Base-by-base conservation (phyloP, 1,284 basidiomycete species). In the Naganishia albida region DNA sequence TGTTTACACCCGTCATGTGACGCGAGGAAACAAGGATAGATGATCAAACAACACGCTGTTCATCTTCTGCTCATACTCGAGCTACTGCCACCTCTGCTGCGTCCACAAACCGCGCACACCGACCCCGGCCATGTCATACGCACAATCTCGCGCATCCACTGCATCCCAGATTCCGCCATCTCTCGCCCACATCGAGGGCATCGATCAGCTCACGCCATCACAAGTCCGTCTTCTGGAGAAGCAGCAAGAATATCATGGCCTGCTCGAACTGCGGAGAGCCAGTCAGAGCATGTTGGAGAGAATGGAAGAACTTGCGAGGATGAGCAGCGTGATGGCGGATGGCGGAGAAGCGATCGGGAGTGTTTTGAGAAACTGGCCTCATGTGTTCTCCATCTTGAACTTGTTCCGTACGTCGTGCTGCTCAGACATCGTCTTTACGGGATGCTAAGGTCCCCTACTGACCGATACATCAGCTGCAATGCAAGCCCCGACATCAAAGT, bases 241-340 rank as follows among this genome's bases (percentile, higher is more conserved):
- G 65, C 78, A 80, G 67, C 77, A 78, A 62, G 78, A 80, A 65
- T 71, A 80, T 67, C 74, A 76, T 6, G 74, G 73, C 7, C 68
- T 80, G 8, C 74, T 77, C 65, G 77, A 77, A 42, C 67, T 80
- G 44, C 67, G 69, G 42, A 75, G 77, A 62, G 75, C 75, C 13
- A 75, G 73, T 39, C 73, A 67, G 28, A 67, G 70, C 7, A 69
- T 79, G 57, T 63, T 80, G 34, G 63, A 57, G 63, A 67, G 73
- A 30, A 74, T 76, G 25, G 78, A 80, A 60, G 72, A 74, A 64
- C 57, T 80, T 16, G 74, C 74, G 10, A 74, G 74, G 65, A 77
- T 77, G 76, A 75, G 73, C 43, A 72, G 75, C 52, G 71, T 78
- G 62, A 79, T 80, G 77, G 78, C 77, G n/a, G 78, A 80, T 70